phyloP scores from a whole-genome alignment of 75 land plant genomes.

The Isoetes taiwanensis region DNA sequence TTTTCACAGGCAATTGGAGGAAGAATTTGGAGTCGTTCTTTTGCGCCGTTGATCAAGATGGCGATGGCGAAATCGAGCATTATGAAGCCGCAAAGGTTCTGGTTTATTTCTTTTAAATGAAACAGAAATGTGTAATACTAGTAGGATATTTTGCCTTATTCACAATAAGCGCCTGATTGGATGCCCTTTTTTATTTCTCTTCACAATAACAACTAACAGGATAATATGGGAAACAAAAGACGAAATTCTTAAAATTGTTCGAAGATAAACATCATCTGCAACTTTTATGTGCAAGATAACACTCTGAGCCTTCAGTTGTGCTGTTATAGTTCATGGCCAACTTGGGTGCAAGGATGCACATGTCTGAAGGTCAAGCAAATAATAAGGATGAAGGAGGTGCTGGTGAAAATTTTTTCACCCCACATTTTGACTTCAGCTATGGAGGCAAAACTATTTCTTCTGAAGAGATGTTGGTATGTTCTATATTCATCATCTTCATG shows the following conservation, averaged over 20 bases:
- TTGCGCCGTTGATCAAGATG: constrained; percentile 30
- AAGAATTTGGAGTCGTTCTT: constrained; percentile 20
- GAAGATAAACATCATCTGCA: too few species aligned
- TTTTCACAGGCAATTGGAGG: too few species aligned
- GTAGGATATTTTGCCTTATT: neutral
- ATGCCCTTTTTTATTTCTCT: neutral
- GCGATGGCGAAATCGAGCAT: constrained; percentile 29
- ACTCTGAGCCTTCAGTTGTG: too few species aligned
- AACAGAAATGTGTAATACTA: neutral
- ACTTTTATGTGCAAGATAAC: too few species aligned
- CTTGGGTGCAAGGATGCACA: constrained; percentile 7
- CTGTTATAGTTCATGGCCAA: constrained; percentile 12
- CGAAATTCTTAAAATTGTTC: too few species aligned
- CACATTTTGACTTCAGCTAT: constrained; percentile 3
- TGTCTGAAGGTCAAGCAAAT: too few species aligned
- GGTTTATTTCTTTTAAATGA: too few species aligned
- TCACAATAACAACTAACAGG: too few species aligned
- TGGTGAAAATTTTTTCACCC: neutral
- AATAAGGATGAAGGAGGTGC: too few species aligned
- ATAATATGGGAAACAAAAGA: too few species aligned
- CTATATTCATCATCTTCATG: neutral
- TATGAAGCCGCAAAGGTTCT: constrained; percentile 31
- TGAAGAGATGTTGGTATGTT: constrained; percentile 9
- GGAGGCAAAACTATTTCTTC: constrained; percentile 8
- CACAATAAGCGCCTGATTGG: neutral